Evolutionary conservation across 352 stramenopile genomes (phyloP).

Genomic region (Pythium aquatile): DNA sequence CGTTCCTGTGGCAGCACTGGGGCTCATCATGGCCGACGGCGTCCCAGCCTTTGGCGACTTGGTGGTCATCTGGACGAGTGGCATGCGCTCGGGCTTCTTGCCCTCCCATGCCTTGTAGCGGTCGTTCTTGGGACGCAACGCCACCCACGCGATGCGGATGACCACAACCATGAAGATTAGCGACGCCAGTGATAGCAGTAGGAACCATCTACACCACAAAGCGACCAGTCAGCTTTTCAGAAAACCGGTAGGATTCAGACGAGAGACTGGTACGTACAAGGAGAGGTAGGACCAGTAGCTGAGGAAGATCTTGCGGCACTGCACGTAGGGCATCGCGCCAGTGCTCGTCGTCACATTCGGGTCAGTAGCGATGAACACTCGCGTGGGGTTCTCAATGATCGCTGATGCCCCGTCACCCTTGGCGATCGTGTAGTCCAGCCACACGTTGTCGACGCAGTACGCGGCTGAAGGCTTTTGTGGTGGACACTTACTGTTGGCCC

Average conservation of each 20-base stretch:
- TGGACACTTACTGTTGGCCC: conserved; percentile 27
- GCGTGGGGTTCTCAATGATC: conserved; percentile 5
- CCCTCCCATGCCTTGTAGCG: conserved; percentile 24
- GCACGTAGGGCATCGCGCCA: conserved; percentile 19
- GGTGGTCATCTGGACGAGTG: conserved; percentile 20
- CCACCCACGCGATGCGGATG: conserved; percentile 24
- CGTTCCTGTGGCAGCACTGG: not conserved
- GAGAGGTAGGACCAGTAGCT: conserved; percentile 32
- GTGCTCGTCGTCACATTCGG: not conserved
- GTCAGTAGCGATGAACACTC: not conserved
- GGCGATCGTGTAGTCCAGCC: conserved; percentile 18
- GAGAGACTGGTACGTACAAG: conserved; percentile 8
- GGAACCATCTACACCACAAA: conserved; percentile 24
- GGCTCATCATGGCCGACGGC: not conserved
- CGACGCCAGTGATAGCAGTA: conserved; percentile 13
- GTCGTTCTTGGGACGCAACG: conserved; percentile 19
- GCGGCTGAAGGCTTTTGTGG: conserved; percentile 9
- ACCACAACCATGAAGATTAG: conserved; percentile 24
- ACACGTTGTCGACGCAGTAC: conserved; percentile 22
- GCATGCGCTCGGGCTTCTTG: conserved; percentile 19
- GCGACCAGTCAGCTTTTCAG: not conserved
- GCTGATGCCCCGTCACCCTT: not conserved
- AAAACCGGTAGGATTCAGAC: not conserved
- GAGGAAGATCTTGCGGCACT: conserved; percentile 27
- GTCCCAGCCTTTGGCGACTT: not conserved